Evolutionary conservation across 371 early-diverging fungal genomes (phyloP), one percentile per base, ranked within the genome.

Genomic region (Mortierella sp.): DNA sequence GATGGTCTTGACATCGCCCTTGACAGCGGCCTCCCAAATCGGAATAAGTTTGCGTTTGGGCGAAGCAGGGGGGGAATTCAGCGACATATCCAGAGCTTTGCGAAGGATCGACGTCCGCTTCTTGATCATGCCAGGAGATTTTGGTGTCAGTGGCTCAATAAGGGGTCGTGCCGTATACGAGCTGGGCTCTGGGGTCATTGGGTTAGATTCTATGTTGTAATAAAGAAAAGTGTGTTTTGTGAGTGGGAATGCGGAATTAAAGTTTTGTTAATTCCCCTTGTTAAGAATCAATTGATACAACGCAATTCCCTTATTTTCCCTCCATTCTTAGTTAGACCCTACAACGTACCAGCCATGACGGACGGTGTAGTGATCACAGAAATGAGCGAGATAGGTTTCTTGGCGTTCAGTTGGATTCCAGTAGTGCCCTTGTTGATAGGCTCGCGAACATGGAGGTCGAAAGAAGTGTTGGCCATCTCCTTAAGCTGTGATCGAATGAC

Each of bases 401-500:
- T 84, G 70, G 85, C 79, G 68, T 81, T 84, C 48, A 84, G 48
- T 52, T 84, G 85, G n/a, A 84, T 84, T 44, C 85, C 79, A 14
- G 81, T 84, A 7, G 85, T 84, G 3, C 79, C 82, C 42, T 73
- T 81, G 79, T 72, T 84, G 55, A 84, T 84, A 28, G 85, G 85
- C 31, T 81, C 81, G n/a, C 81, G 85, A 14, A 84, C 85, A 76
- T 84, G 85, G 4, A 84, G 77, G 71, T 84, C 85, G 70, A 79
- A 84, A 0, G 85, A 84, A 1, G 81, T 84, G 52, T 84, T 84
- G 26, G 85, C 85, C 85, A 84, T 84, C 75, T 84, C 85, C 42
- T 84, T 84, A 31, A 84, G 79, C 42, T 84, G 85, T 8, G 85
- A 84, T 52, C 85, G 81, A 44, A 84, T 84, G 11, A 79, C 77